Evolutionary conservation across 352 stramenopile species (phyloP).

Genomic region (Pythium apleroticum): DNA sequence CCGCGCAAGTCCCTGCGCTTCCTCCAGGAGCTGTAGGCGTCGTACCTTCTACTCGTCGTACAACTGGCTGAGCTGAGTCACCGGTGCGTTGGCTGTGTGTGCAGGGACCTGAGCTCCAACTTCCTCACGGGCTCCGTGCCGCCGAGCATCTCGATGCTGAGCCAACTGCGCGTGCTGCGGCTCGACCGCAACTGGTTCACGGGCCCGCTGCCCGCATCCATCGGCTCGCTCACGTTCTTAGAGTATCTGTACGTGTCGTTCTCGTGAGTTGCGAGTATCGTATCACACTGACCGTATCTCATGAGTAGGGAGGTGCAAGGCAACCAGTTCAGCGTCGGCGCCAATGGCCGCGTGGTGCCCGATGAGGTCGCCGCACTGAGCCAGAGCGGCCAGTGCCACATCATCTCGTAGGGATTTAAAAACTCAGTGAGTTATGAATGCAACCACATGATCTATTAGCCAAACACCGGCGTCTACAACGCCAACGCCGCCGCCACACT

Average conservation of each 20-base stretch:
- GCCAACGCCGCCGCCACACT: neutral
- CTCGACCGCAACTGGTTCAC: constrained; percentile 60
- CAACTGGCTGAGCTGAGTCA: no score
- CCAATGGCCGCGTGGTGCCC: constrained; percentile 37
- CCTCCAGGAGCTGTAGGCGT: constrained; percentile 66
- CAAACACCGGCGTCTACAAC: neutral
- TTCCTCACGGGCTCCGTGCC: constrained; percentile 57
- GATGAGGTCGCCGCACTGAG: constrained; percentile 44
- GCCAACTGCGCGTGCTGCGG: constrained; percentile 41
- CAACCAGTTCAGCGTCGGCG: constrained; percentile 46
- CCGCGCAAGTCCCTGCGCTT: constrained; percentile 42
- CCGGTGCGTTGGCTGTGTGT: no score
- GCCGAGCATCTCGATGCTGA: constrained; percentile 40
- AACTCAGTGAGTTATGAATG: no score
- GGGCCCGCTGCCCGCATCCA: constrained; percentile 38
- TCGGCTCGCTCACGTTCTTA: constrained; percentile 44
- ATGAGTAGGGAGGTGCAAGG: constrained; percentile 42
- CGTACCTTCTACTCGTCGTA: no score
- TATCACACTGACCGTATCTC: constrained; percentile 1
- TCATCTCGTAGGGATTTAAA: constrained; percentile 17
- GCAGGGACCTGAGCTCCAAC: constrained; percentile 70
- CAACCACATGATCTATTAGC: neutral
- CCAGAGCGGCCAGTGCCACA: constrained; percentile 39
- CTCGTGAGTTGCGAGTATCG: neutral
- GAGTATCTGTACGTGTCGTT: constrained; percentile 22